Percentiles rank a stretch among this genome's conserved stretches.
Evolutionary conservation across 2,329 filamentous ascomycete species (phyloP).

Genomic region (Apiospora arundinis): DNA sequence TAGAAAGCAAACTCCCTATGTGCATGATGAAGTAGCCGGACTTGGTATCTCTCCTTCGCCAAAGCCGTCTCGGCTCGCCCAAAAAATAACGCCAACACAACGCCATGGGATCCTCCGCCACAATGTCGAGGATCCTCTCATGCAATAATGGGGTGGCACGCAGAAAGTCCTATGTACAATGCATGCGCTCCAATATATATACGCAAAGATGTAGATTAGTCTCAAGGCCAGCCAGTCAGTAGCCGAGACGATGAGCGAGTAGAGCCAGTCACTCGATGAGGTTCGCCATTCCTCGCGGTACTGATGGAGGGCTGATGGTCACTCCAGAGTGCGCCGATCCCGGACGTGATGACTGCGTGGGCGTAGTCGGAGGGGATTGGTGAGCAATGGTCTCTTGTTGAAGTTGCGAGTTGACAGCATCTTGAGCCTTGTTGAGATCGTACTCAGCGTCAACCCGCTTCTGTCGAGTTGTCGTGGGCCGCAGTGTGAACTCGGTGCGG

Average conservation of each 20-base stretch:
- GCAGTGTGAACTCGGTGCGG: conserved; percentile 22
- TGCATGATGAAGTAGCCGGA: not conserved
- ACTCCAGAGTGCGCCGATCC: conserved; percentile 29
- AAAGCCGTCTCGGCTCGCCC: conserved; percentile 8
- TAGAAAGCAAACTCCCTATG: not conserved
- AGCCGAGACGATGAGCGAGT: conserved; percentile 13
- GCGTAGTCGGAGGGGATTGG: conserved; percentile 33
- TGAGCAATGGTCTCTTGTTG: conserved; percentile 24
- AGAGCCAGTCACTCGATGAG: conserved; percentile 24
- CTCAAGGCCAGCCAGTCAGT: not conserved
- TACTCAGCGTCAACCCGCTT: not conserved
- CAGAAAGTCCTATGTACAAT: conserved; percentile 5
- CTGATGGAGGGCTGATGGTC: conserved; percentile 25
- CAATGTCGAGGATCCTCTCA: not conserved
- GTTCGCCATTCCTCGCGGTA: conserved; percentile 22
- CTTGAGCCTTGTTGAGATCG: conserved; percentile 23
- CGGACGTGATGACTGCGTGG: conserved; percentile 29
- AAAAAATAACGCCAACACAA: conserved; percentile 15
- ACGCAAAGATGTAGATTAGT: not conserved
- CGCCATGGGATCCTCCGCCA: not conserved
- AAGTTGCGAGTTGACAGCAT: conserved; percentile 26
- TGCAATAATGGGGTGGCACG: not conserved
- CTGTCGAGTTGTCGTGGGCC: conserved; percentile 18
- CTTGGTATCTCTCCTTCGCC: conserved; percentile 13
- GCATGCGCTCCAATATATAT: not conserved